These are phyloP conservation scores for Chrysoporthe cubensis DNA, from an alignment of 2,329 filamentous ascomycete genomes.

Conservation along the genomic window DNA sequence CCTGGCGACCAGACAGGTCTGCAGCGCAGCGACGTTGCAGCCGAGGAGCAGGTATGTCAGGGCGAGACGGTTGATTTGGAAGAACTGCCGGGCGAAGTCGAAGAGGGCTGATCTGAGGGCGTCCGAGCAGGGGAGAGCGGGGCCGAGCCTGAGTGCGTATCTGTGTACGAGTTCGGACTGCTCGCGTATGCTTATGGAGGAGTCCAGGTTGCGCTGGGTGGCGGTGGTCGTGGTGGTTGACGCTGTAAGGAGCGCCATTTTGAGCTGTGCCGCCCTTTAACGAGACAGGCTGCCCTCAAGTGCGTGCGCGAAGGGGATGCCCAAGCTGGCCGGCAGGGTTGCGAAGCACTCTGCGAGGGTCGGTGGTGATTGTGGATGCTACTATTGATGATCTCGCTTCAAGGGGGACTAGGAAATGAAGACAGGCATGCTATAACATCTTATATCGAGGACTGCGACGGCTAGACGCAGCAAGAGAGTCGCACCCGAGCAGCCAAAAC, in stretches of 20 bases:
- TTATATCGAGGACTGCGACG: background rate
- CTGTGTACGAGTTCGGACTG: constrained; percentile 20
- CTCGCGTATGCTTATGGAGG: constrained; percentile 17
- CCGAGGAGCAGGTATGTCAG: constrained; percentile 33
- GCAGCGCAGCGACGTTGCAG: constrained; percentile 37
- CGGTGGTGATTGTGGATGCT: background rate
- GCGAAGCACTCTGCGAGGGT: background rate
- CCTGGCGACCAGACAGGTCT: constrained; percentile 37
- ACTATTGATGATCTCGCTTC: constrained; percentile 3
- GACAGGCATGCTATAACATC: background rate
- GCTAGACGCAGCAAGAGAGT: background rate
- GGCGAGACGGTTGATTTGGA: constrained; percentile 19
- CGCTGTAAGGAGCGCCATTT: constrained; percentile 20
- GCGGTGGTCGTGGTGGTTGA: constrained; percentile 14
- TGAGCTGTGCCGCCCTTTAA: background rate
- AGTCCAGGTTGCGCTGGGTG: constrained; percentile 2
- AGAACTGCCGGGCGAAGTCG: constrained; percentile 15
- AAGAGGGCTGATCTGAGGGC: constrained; percentile 12
- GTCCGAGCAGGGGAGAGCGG: constrained; percentile 11
- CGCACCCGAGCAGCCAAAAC: background rate
- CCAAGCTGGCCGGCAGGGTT: background rate
- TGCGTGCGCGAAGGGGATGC: background rate
- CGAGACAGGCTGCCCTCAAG: background rate
- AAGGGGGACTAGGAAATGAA: background rate
- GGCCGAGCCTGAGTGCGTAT: constrained; percentile 20